Conservation (phyloP, 2,329 filamentous ascomycete genomes). For the Penicillium concentricum region DNA sequence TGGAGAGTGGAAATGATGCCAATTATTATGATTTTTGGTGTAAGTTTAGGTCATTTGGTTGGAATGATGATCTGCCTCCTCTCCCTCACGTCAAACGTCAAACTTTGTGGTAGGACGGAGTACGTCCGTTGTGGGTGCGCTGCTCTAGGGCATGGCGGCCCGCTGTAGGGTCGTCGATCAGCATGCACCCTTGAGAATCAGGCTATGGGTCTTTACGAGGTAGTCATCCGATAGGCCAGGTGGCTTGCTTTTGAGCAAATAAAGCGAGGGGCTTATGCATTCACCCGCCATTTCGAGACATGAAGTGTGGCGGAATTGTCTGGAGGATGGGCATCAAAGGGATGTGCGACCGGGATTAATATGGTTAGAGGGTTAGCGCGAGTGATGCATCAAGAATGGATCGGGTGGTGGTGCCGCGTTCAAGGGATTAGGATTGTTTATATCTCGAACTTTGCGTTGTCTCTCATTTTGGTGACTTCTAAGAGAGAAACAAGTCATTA, state of each 20-base stretch:
- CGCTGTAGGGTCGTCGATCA: conserved; percentile 6
- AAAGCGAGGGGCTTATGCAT: conserved; percentile 3
- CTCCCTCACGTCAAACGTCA: conserved; percentile 8
- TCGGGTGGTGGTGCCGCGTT: neutral
- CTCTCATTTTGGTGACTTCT: neutral
- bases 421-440: neutral
- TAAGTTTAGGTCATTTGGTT: neutral
- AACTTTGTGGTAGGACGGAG: neutral
- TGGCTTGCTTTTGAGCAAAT: neutral
- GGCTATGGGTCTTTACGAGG: neutral
- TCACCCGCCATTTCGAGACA: neutral
- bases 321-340: conserved; percentile 6
- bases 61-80: conserved; percentile 1
- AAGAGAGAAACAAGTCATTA: neutral
- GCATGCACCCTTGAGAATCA: neutral
- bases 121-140: neutral
- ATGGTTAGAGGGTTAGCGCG: neutral
- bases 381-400: conserved; percentile 6
- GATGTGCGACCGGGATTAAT: neutral
- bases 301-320: conserved; percentile 4
- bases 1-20: neutral
- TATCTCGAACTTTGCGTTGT: neutral
- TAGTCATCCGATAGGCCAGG: conserved; percentile 1
- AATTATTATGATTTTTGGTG: neutral
- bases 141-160: neutral